A percentile compares a stretch with the other conserved stretches of the same genome.
Evolutionary conservation across 1,284 basidiomycete genomes (phyloP).

Genomic region (Lentinula novae-zelandiae): DNA sequence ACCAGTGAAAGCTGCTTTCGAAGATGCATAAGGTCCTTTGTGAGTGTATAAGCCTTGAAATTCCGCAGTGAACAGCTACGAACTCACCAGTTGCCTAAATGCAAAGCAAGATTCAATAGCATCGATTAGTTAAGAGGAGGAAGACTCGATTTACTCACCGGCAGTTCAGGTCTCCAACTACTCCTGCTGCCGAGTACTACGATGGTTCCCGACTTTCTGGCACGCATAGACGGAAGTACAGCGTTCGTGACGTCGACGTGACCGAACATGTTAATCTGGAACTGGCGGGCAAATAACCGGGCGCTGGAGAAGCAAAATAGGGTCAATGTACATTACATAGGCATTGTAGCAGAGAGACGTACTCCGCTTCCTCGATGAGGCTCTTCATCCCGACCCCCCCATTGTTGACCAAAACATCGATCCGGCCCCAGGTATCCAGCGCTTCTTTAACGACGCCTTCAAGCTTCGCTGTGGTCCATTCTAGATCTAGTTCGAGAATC

Average conservation of each 20-base stretch:
- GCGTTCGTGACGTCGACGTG: slow-evolving; percentile 27
- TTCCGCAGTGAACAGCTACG: not conserved
- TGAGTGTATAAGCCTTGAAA: not conserved
- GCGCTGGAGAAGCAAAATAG: not conserved
- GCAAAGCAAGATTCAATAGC: slow-evolving; percentile 1
- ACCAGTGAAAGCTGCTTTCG: slow-evolving; percentile 32
- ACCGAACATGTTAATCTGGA: slow-evolving; percentile 29
- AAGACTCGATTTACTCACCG: not conserved
- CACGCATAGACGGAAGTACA: slow-evolving; percentile 28
- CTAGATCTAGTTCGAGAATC: slow-evolving; percentile 5
- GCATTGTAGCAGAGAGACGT: slow-evolving; percentile 16
- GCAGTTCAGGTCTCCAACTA: slow-evolving; percentile 25
- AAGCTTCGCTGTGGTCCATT: slow-evolving; percentile 14
- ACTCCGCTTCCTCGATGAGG: slow-evolving; percentile 31
- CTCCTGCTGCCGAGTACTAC: slow-evolving; percentile 31
- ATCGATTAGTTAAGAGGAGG: not conserved
- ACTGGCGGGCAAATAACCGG: slow-evolving; percentile 22
- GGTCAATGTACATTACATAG: slow-evolving; percentile 24
- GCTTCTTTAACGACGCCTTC: slow-evolving; percentile 22
- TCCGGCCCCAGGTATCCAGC: slow-evolving; percentile 24
- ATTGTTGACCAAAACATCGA: slow-evolving; percentile 35
- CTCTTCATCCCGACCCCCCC: slow-evolving; percentile 26
- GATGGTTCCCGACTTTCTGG: slow-evolving; percentile 24
- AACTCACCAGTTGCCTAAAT: not conserved
- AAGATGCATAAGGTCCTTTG: slow-evolving; percentile 26